Evolutionary conservation across 2,329 filamentous ascomycete species (phyloP), one percentile per base, ranked within the genome.

Genomic region (Colletotrichum echinochloae): DNA sequence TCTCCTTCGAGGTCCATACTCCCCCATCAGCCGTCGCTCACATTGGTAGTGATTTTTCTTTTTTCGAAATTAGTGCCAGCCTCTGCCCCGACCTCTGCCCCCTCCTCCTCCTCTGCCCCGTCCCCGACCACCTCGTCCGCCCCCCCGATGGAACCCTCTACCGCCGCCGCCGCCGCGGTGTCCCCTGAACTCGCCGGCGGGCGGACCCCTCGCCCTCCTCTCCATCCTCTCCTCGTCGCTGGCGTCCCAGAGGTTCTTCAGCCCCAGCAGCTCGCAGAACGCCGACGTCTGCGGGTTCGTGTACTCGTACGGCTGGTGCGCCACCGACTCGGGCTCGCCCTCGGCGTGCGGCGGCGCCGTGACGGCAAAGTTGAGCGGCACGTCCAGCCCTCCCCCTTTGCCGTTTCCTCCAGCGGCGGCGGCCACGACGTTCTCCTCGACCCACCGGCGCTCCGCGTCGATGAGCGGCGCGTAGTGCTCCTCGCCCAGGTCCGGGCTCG

Each of bases 201-300:
- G 81, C 16, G 91, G 91, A 0, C 90, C 91, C 28, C 79, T 82
- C n/a, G 78, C 81, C 78, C 86, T 87, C 69, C 91, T 86, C 70
- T 85, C 83, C 18, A 83, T 81, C 60, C 90, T 87, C 78, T 97
- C 93, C 75, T 94, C 90, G 2, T 91, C 87, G n/a, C 83, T 89
- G 2, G 92, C 88, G 75, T 92, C 86, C 84, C 89, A 97, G 12
- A 90, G 85, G 78, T 98, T 97, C 7, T 88, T 83, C 41, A 99
- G 90, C 11, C 88, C 90, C 1, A 98, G 76, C 65, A 98, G 81
- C 66, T 90, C 84, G 80, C 96, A 99, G 78, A 95, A 98, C 3
- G 85, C 81, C n/a, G 83, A 84, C 8, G 94, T 98, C 81, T 98
- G 95, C 16, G 92, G 91, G 77, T 96, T 98, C 5, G 90, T 94